A percentile compares a stretch with the other conserved stretches of the same genome.
These are phyloP conservation scores for Butyriboletus appendiculatus DNA, from an alignment of 1,284 basidiomycete genomes.

Conservation along the genomic window DNA sequence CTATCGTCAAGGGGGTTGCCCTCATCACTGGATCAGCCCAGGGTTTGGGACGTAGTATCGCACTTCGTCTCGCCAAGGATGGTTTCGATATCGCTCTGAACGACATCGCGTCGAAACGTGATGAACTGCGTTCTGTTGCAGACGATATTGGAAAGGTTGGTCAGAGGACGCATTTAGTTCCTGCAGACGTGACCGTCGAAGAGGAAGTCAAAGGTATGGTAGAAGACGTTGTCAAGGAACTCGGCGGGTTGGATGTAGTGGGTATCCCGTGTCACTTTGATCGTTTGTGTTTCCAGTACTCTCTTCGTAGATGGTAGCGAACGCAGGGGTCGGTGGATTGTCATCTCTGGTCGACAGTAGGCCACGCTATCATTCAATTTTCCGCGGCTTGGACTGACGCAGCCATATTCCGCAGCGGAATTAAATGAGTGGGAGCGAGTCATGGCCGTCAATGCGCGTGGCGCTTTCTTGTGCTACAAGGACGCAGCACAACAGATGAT, in stretches of 20 bases:
- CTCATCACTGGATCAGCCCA: constrained; percentile 11
- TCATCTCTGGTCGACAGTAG: neutral
- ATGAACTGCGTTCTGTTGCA: constrained; percentile 3
- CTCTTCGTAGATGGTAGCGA: constrained; percentile 12
- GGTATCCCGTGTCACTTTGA: neutral
- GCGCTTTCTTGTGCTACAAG: constrained; percentile 35
- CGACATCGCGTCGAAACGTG: constrained; percentile 3
- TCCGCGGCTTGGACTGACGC: neutral
- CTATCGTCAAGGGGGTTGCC: neutral
- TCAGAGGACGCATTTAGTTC: constrained; percentile 1
- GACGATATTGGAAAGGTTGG: constrained; percentile 7
- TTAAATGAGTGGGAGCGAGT: constrained; percentile 24
- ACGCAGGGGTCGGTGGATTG: neutral
- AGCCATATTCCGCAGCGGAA: constrained; percentile 4
- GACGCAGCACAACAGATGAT: constrained; percentile 37
- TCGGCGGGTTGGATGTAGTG: constrained; percentile 15
- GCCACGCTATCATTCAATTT: neutral
- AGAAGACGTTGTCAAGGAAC: neutral
- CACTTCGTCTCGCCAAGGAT: constrained; percentile 9
- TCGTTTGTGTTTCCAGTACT: too few species aligned
- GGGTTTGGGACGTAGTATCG: constrained; percentile 4
- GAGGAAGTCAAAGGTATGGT: constrained; percentile 10
- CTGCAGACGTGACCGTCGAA: constrained; percentile 9
- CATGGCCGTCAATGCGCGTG: constrained; percentile 30
- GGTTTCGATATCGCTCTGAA: constrained; percentile 12